Conservation (phyloP, 306 rosid species). For the Fragaria iinumae region DNA sequence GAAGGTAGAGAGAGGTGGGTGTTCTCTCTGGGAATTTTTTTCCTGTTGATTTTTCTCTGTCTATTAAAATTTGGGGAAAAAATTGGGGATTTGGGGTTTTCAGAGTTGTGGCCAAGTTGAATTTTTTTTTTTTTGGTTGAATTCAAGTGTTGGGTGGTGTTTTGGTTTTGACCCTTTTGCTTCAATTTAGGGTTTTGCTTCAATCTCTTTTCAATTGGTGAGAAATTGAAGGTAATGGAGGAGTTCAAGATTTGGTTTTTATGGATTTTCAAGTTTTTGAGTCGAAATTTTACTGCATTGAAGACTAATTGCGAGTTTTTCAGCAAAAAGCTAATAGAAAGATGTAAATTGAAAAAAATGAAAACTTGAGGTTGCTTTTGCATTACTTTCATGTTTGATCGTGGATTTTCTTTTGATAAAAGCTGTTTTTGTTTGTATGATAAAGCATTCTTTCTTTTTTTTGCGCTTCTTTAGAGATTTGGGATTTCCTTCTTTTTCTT, state of each 20-base stretch:
- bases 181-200: neutral
- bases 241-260: neutral
- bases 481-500: neutral
- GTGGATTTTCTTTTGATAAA: neutral
- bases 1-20: conserved; percentile 94
- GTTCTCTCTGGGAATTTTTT: neutral
- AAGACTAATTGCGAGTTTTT: neutral
- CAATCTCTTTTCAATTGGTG: too few species aligned
- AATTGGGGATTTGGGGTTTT: conserved; percentile 13
- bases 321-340: neutral
- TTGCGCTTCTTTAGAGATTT: neutral
- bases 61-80: neutral
- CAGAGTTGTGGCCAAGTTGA: neutral
- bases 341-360: neutral
- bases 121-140: neutral
- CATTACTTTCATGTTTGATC: neutral
- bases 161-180: neutral
- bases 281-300: neutral
- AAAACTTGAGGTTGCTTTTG: neutral
- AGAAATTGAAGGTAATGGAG: neutral
- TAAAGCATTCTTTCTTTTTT: neutral
- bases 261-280: neutral
- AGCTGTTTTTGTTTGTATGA: neutral
- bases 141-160: neutral
- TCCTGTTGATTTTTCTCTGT: neutral